Percentiles rank a stretch among this genome's conserved stretches.
These are phyloP conservation scores for Panicum virgatum DNA, from an alignment of 202 grass and related monocot species.

Conservation along the genomic window DNA sequence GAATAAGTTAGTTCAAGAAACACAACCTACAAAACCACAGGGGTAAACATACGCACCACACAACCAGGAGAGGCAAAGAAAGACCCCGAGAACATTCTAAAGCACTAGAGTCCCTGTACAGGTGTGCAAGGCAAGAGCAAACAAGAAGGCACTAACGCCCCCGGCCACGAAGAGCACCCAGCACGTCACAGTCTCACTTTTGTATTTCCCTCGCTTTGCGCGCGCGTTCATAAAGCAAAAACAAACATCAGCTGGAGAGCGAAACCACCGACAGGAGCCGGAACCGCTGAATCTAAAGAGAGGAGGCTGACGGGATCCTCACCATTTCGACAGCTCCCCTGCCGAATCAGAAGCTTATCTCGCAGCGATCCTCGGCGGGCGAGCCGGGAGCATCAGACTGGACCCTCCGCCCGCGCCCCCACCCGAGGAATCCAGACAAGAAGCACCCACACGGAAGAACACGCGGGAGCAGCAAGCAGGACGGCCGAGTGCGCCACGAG, in stretches of 20 bases:
- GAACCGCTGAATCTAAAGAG: slow-evolving; percentile 29
- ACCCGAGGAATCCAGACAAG: slow-evolving; percentile 3
- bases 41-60: not conserved
- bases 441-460: not conserved
- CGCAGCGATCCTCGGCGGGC: slow-evolving; percentile 2
- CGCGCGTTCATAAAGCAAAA: slow-evolving; percentile 2
- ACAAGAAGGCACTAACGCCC: not conserved
- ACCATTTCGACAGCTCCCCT: slow-evolving; percentile 30
- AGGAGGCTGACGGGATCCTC: slow-evolving; percentile 15
- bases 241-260: not conserved
- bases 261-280: not conserved
- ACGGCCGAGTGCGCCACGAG: not conserved
- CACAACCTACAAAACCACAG: not conserved
- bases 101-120: not conserved
- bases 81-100: not conserved
- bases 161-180: not conserved
- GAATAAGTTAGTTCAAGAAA: not conserved
- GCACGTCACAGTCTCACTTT: not conserved
- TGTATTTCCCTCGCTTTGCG: not conserved
- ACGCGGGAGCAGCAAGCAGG: not conserved
- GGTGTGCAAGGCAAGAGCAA: not conserved
- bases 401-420: not conserved
- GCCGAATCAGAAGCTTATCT: slow-evolving; percentile 11
- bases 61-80: not conserved
- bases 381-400: slow-evolving; percentile 20